Conservation (phyloP, 1,139 yeast genomes). For the Yamadazyma diddensiae region DNA sequence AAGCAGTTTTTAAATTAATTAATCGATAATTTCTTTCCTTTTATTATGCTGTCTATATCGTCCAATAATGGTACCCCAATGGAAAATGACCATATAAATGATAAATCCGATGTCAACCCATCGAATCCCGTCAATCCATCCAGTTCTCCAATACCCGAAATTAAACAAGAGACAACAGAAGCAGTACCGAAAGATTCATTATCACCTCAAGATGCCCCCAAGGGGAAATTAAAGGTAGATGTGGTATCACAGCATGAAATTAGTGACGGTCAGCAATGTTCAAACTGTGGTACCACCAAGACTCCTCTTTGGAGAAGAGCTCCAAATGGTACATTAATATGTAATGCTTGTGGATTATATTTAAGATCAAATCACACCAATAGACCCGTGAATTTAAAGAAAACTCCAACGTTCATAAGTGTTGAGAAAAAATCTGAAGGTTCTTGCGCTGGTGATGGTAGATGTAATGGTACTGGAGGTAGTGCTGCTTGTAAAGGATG, state of each 20-base stretch:
- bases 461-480: constrained; percentile 88
- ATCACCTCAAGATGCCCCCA: too few relatives aligned
- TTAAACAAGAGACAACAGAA: too few relatives aligned
- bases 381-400: constrained; percentile 59
- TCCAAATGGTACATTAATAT: constrained; percentile 61
- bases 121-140: too few relatives aligned
- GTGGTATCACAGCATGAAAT: constrained; percentile 12
- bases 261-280: constrained; percentile 48
- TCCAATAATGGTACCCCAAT: too few relatives aligned
- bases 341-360: constrained; percentile 72
- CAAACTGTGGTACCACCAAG: constrained; percentile 66
- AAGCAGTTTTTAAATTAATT: too few relatives aligned
- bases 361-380: constrained; percentile 52
- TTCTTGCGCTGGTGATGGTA: constrained; percentile 78
- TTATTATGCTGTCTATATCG: too few relatives aligned
- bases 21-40: too few relatives aligned
- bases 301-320: constrained; percentile 73
- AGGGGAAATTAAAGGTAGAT: constrained; percentile 6
- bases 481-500: constrained; percentile 77
- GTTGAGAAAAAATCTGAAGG: constrained; percentile 48
- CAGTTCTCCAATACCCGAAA: too few relatives aligned
- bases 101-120: too few relatives aligned
- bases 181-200: too few relatives aligned
- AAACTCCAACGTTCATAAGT: constrained; percentile 60
- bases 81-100: too few relatives aligned